Evolutionary conservation across 2,329 filamentous ascomycete species (phyloP), one percentile per base, ranked within the genome.

Genomic region (Neofusicoccum kwambonambiense): DNA sequence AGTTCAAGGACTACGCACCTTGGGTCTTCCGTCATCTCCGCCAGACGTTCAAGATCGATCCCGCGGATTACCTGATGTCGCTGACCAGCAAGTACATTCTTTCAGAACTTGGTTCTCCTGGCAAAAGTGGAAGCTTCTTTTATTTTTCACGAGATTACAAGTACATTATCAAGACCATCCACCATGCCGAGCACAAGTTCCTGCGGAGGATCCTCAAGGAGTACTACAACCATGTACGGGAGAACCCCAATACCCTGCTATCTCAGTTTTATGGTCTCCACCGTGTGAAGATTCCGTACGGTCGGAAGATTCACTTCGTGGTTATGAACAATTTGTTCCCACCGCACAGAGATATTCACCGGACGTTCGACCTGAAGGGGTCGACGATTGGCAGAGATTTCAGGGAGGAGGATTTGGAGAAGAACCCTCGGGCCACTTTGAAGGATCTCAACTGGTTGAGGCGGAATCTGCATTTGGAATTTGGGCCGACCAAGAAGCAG

Each of bases 241-340:
- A 93, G 63, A 98, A 99, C 77, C 95, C 95, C 6, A 97, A 99
- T 79, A 99, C 96, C 0, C 84, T 99, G 31, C 89, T 99, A 57
- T 98, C 94, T 19, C 95, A 99, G 74, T 99, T 99, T 75, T 99
- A 98, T 75, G 95, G 95, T 56, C 84, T 99, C 17, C 95, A 99
- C 79, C 89, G 95, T 67, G 95, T 99, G 72, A 99, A 99, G 84
- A 96, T 97, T 83, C 93, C 94, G 0, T 98, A 97, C 75, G 95
- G 95, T 68, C 90, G 94, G 75, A 99, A 99, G 81, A 97, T 98
- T 64, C 95, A 99, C 78, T 99, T 99, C 72, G 95, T 99, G 66
- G 93, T 99, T 75, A 99, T 99, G 95, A 99, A 99, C 83, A 99
- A 99, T 77, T 86, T 99, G 15, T 99, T 99, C 74, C 95, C 95